A percentile compares a stretch with the other conserved stretches of the same genome.
Conservation (phyloP, 805 yeast species). For the Zygosaccharomyces siamensis region DNA sequence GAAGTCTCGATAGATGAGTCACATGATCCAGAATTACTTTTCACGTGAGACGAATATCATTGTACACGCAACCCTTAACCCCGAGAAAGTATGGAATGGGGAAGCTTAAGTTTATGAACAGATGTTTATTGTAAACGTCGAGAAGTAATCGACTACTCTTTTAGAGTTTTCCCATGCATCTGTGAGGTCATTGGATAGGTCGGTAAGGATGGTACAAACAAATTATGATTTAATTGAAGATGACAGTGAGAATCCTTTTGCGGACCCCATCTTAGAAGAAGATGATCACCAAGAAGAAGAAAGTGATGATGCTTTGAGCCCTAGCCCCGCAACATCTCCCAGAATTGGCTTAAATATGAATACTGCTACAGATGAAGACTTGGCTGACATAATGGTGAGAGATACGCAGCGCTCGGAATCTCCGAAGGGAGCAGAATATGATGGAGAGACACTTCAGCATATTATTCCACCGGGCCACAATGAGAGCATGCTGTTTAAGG, state of each 20-base stretch:
- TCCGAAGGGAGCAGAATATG: conserved; percentile 5
- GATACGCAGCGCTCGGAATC: conserved; percentile 6
- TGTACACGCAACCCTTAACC: neutral
- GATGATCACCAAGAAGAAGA: conserved; percentile 1
- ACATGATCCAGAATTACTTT: neutral
- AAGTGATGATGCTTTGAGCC: neutral
- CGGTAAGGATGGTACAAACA: neutral
- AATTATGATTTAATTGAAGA: neutral
- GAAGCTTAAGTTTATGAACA: neutral
- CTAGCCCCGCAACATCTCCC: neutral
- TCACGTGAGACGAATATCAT: neutral
- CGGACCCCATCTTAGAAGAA: neutral
- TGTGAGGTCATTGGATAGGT: neutral
- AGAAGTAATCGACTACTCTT: neutral
- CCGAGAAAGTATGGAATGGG: neutral
- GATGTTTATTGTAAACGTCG: neutral
- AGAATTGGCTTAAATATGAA: neutral
- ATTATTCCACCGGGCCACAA: conserved; percentile 10
- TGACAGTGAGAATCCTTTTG: neutral
- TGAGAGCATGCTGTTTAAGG: conserved; percentile 17
- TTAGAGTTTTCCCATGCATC: neutral
- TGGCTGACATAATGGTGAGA: conserved; percentile 2
- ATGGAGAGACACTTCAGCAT: conserved; percentile 6
- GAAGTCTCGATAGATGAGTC: neutral
- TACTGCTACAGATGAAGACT: neutral